These are phyloP conservation scores for Lasiodiplodia gonubiensis DNA, from an alignment of 2,329 filamentous ascomycete species.

Conservation along the genomic window DNA sequence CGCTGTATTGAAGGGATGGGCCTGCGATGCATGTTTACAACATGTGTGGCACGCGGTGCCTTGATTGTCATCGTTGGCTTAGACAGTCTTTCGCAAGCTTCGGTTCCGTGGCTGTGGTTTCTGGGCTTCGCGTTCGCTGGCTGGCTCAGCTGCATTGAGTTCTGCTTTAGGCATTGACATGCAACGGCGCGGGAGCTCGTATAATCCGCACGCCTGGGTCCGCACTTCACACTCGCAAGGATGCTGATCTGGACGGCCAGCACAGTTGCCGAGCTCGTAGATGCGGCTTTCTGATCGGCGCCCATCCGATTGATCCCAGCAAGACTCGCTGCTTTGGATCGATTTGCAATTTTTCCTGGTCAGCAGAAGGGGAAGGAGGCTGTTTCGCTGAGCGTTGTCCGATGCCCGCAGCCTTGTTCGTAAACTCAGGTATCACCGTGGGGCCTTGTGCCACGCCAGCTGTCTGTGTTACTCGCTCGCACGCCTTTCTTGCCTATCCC, in stretches of 20 bases:
- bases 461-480: constrained; percentile 11
- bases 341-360: constrained; percentile 1
- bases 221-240: not conserved
- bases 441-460: constrained; percentile 25
- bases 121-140: constrained; percentile 2
- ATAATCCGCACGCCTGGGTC: constrained; percentile 24
- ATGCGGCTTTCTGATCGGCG: not conserved
- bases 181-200: constrained; percentile 28
- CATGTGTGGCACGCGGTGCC: constrained; percentile 7
- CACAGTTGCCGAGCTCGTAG: not conserved
- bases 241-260: not conserved
- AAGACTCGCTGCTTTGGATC: constrained; percentile 15
- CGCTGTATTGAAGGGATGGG: not conserved
- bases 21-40: constrained; percentile 5
- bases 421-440: constrained; percentile 19
- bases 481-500: not conserved
- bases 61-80: not conserved
- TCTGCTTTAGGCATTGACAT: constrained; percentile 28
- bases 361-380: constrained; percentile 4
- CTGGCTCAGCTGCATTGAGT: constrained; percentile 18
- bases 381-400: constrained; percentile 8
- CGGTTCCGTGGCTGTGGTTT: constrained; percentile 21
- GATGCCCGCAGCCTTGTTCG: constrained; percentile 8
- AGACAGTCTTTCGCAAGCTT: constrained; percentile 7
- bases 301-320: constrained; percentile 11